These are phyloP conservation scores for Botrytis elliptica DNA, from an alignment of 2,329 filamentous ascomycete species.

Conservation along the genomic window DNA sequence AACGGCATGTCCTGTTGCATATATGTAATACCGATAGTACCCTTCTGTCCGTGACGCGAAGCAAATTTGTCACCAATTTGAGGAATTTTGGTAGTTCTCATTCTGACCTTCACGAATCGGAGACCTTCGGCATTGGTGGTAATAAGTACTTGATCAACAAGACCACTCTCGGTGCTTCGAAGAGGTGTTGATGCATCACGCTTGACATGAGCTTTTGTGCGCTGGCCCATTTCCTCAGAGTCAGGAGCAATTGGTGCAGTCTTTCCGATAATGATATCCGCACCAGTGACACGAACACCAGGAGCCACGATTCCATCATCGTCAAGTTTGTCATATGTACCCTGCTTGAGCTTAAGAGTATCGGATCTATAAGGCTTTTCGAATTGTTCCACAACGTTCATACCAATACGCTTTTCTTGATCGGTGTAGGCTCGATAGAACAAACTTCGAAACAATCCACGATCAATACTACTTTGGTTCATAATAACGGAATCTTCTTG, in stretches of 20 bases:
- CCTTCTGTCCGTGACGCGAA: slow-evolving; percentile 98
- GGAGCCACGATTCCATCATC: slow-evolving; percentile 94
- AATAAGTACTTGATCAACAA: slow-evolving; percentile 88
- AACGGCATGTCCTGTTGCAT: slow-evolving; percentile 99
- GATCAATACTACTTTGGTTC: slow-evolving; percentile 99
- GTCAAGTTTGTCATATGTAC: slow-evolving; percentile 96
- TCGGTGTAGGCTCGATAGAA: slow-evolving; percentile 98
- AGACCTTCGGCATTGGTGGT: slow-evolving; percentile 94
- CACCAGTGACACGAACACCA: slow-evolving; percentile 90
- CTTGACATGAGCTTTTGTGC: slow-evolving; percentile 86
- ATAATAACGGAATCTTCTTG: slow-evolving; percentile 99
- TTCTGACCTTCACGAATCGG: slow-evolving; percentile 95
- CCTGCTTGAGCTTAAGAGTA: slow-evolving; percentile 88
- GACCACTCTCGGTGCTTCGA: slow-evolving; percentile 93
- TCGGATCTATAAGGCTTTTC: slow-evolving; percentile 90
- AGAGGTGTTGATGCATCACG: slow-evolving; percentile 94
- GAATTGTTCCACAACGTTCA: slow-evolving; percentile 89
- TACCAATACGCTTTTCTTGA: slow-evolving; percentile 92
- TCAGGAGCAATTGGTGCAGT: slow-evolving; percentile 93
- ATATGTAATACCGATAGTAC: slow-evolving; percentile 98
- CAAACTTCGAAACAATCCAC: slow-evolving; percentile 92
- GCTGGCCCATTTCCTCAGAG: slow-evolving; percentile 87
- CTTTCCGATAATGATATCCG: slow-evolving; percentile 99
- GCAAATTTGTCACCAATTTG: slow-evolving; percentile 99
- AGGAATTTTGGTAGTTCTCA: slow-evolving; percentile 94